Base-by-base conservation (phyloP, 805 yeast species). In the Millerozyma acaciae region DNA sequence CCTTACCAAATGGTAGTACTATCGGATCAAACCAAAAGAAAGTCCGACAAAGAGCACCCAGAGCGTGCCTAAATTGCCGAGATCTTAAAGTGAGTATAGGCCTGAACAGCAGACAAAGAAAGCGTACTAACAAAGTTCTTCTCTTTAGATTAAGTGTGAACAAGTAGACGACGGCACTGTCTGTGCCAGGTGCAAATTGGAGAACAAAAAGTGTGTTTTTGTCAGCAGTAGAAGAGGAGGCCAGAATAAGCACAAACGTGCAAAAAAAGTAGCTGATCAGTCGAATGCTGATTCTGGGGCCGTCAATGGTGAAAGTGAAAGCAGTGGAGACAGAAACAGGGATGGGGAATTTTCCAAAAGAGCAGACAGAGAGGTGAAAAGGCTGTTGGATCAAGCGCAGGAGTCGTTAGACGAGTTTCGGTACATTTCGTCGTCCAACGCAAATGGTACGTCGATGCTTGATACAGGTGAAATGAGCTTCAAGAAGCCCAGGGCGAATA, bases 191-290 rank as follows among this genome's bases (percentile, higher is more conserved):
- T 28, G 30, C 19, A 28, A 28, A 17, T 28, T 4, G 17, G 30
- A 28, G 19, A 28, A 28, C 22, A 28, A 17, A 8, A 21, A 28
- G 19, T 28, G 30, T 28, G 30, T 28, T 16, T 28, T 28, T 28
- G 30, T 28, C 19, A 28, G 30, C 18, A 28, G 30, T 16, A 28
- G 30, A 28, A 28, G 30, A 28, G 30, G 30, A 18, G 30, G 30
- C 9, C 30, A 28, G 23, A 28, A 28, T 23, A 28, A 28, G 19
- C 30, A 28, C 19, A 28, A 28, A 23, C 22, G 19, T 28, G 19
- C 30, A 6, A 23, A 23, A 4, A 28, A 28, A 18, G 19, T 5
- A 28, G 16, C 22, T 28, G 19, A 28, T 28, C 17, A 28, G 15
- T 23, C 6, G 30, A 28, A 28, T 28, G 19, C 12, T 28, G 5